Evolutionary conservation across 2,329 filamentous ascomycete species (phyloP).

Genomic region (Saccharata proteae): DNA sequence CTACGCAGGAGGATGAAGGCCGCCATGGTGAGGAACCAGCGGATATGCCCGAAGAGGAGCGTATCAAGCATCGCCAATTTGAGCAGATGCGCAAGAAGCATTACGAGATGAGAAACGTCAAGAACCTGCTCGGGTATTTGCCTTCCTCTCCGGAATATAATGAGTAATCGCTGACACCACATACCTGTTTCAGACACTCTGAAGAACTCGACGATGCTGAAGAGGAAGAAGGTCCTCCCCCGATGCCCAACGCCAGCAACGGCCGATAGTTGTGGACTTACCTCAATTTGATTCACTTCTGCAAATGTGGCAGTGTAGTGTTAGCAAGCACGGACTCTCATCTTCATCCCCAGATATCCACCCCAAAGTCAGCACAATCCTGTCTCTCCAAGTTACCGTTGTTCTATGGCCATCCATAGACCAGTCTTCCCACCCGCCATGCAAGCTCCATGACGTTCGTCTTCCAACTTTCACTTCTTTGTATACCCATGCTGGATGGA

Average conservation of each 20-base stretch:
- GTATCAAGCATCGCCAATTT: conserved; percentile 84
- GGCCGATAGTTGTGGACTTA: no score
- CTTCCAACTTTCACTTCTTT: no score
- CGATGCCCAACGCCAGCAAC: conserved; percentile 7
- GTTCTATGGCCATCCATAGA: no score
- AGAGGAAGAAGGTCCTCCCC: conserved; percentile 18
- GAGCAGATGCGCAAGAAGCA: conserved; percentile 89
- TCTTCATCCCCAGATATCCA: no score
- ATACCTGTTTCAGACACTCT: conserved; percentile 24
- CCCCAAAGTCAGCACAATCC: no score
- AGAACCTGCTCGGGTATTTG: conserved; percentile 64
- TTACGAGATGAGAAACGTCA: conserved; percentile 97
- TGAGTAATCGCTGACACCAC: conserved; percentile 1
- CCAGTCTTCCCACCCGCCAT: no score
- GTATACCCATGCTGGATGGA: no score
- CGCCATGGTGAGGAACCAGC: conserved; percentile 49
- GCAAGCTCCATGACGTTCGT: no score
- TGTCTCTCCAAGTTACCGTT: no score
- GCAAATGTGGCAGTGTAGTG: no score
- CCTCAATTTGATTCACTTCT: no score
- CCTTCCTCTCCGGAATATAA: background rate
- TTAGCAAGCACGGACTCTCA: no score
- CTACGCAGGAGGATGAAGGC: conserved; percentile 29
- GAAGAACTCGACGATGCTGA: conserved; percentile 32
- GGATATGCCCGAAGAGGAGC: conserved; percentile 51